These are phyloP conservation scores for Medicago ruthenica DNA, from an alignment of 306 rosid genomes.

Conservation along the genomic window DNA sequence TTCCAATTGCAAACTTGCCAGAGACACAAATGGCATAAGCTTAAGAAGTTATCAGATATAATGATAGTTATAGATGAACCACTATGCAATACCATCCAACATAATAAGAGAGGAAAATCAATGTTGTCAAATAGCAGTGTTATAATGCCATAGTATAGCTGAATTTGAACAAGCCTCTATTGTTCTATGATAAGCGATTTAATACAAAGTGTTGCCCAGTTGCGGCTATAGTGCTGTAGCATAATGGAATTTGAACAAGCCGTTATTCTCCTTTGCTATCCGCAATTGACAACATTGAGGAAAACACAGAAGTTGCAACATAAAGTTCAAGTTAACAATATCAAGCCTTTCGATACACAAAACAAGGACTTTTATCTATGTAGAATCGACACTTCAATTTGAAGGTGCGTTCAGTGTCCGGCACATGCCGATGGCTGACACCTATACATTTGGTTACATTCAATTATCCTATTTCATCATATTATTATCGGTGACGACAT, in stretches of 20 bases:
- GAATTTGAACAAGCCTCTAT: not conserved
- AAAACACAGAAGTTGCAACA: not conserved
- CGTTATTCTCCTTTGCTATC: not conserved
- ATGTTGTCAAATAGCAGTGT: not conserved
- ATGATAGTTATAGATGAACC: constrained; percentile 10
- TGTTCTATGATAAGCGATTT: not conserved
- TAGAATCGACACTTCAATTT: not conserved
- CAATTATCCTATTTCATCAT: not conserved
- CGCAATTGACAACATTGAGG: not conserved
- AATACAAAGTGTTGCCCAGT: not conserved
- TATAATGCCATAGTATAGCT: not conserved
- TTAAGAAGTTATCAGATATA: not conserved
- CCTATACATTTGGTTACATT: not conserved
- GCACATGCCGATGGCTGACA: not conserved
- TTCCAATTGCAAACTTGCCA: constrained; percentile 4
- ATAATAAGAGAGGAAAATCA: not conserved
- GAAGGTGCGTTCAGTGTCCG: not conserved
- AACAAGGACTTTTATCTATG: not conserved
- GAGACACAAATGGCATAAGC: constrained; percentile 26
- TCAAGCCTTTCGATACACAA: constrained; percentile 15
- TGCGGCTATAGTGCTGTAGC: not conserved
- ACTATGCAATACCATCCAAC: constrained; percentile 15
- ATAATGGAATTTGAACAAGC: not conserved
- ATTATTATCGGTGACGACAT: not conserved
- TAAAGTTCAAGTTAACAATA: constrained; percentile 32